Evolutionary conservation across 2,329 filamentous ascomycete genomes (phyloP).

Genomic region (Colletotrichum musae): DNA sequence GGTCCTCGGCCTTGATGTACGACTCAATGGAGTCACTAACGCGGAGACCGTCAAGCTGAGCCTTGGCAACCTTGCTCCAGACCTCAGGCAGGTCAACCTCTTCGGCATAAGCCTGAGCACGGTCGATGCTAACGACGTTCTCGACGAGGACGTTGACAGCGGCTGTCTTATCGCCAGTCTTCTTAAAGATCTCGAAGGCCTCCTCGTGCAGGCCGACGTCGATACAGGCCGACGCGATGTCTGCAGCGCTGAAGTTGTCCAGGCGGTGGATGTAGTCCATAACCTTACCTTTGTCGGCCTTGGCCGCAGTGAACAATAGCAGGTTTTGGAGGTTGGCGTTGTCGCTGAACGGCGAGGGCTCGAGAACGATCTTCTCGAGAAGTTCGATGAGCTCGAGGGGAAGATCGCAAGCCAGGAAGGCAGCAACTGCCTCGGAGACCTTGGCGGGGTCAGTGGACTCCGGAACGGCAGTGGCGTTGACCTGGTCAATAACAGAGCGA

Average conservation of each 20-base stretch:
- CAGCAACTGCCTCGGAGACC: slow-evolving; percentile 93
- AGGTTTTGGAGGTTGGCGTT: slow-evolving; percentile 97
- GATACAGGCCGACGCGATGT: slow-evolving; percentile 94
- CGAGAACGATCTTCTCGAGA: slow-evolving; percentile 98
- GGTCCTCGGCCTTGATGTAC: slow-evolving; percentile 95
- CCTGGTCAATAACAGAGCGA: slow-evolving; percentile 93
- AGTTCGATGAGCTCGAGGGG: slow-evolving; percentile 96
- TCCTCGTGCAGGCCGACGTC: slow-evolving; percentile 96
- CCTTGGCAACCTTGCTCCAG: slow-evolving; percentile 98
- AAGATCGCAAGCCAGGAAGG: slow-evolving; percentile 91
- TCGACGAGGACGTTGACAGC: slow-evolving; percentile 95
- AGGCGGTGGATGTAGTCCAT: slow-evolving; percentile 97
- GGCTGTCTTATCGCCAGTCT: slow-evolving; percentile 88
- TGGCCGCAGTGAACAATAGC: slow-evolving; percentile 95
- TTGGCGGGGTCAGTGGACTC: slow-evolving; percentile 94
- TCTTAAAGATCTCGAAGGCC: slow-evolving; percentile 99
- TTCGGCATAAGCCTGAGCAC: slow-evolving; percentile 95
- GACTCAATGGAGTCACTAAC: slow-evolving; percentile 95
- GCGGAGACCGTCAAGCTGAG: slow-evolving; percentile 94
- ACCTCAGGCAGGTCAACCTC: slow-evolving; percentile 94
- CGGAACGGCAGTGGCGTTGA: slow-evolving; percentile 94
- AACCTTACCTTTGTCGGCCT: slow-evolving; percentile 93
- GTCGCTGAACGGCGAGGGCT: slow-evolving; percentile 98
- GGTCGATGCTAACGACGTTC: slow-evolving; percentile 97
- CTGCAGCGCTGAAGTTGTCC: slow-evolving; percentile 89